Evolutionary conservation across 139 green algal genomes (phyloP).

Genomic region (Chlorella sp.): DNA sequence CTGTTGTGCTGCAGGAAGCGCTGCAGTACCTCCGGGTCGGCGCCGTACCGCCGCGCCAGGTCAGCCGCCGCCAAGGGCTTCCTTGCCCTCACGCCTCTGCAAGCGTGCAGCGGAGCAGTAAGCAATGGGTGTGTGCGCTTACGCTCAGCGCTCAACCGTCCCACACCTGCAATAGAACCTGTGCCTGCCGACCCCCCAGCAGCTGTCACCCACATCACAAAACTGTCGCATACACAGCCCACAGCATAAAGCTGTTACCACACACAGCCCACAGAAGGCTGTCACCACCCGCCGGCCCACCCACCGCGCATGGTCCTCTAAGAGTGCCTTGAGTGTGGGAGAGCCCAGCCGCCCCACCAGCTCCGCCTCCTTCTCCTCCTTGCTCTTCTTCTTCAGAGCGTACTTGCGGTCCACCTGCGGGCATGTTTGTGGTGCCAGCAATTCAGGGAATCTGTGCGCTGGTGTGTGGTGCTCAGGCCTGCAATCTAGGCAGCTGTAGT

Average conservation of each 20-base stretch:
- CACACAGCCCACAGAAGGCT: neutral
- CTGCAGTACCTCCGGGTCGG: conserved; percentile 20
- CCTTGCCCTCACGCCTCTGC: neutral
- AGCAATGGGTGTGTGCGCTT: neutral
- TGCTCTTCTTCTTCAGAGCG: conserved; percentile 3
- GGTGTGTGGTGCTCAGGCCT: neutral
- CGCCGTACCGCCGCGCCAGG: conserved; percentile 24
- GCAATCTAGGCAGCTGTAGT: neutral
- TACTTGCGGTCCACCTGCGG: conserved; percentile 27
- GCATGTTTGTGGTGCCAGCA: neutral
- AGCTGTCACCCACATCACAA: neutral
- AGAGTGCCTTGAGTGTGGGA: conserved; percentile 1
- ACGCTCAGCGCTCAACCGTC: neutral
- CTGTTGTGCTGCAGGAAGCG: conserved; percentile 22
- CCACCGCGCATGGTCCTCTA: conserved; percentile 35
- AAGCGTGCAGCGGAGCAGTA: neutral
- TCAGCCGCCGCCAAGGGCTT: neutral
- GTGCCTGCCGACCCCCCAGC: too few species aligned
- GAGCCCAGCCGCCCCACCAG: conserved; percentile 28
- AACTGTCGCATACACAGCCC: neutral
- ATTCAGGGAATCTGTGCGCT: neutral
- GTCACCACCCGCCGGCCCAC: neutral
- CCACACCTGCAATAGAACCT: neutral
- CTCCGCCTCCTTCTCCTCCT: conserved; percentile 9
- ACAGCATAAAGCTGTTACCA: neutral